Evolutionary conservation across 306 rosid species (phyloP).

Genomic region (Carpinus fangiana): DNA sequence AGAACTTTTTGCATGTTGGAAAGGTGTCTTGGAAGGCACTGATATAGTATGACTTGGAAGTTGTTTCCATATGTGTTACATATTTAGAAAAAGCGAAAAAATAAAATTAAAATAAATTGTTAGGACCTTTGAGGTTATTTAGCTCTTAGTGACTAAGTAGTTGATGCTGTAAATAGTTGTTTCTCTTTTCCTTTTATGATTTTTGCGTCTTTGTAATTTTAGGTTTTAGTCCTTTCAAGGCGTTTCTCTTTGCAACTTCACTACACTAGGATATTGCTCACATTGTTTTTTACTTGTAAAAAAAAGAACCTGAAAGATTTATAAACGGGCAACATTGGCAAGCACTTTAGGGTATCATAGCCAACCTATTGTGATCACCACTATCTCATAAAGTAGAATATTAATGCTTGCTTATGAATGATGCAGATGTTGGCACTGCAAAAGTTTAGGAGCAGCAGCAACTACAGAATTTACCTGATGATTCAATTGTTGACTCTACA

Average conservation of each 20-base stretch:
- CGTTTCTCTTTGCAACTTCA: not conserved
- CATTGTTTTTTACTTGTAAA: not conserved
- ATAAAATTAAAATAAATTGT: not conserved
- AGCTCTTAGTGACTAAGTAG: not conserved
- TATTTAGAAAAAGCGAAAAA: not conserved
- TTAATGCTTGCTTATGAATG: slow-evolving; percentile 17
- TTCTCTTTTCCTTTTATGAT: not conserved
- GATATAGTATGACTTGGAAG: not conserved
- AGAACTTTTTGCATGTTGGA: not conserved
- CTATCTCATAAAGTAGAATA: not conserved
- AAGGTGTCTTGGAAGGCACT: not conserved
- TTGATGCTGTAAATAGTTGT: not conserved
- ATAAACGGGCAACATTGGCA: not conserved
- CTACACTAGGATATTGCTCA: not conserved
- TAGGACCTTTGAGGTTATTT: not conserved
- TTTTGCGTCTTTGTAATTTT: not conserved
- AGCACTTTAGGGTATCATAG: not conserved
- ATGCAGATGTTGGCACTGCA: slow-evolving; percentile 62
- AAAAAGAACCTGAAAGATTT: not conserved
- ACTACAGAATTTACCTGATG: slow-evolving; percentile 66
- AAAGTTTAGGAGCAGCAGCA: slow-evolving; percentile 82
- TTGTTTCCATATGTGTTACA: not conserved
- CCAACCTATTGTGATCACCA: not conserved
- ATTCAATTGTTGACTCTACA: slow-evolving; percentile 55
- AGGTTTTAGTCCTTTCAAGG: not conserved